Percentiles rank a stretch among this genome's conserved stretches.
Evolutionary conservation across 805 yeast genomes (phyloP).

Genomic region (Teunomyces gatunensis): DNA sequence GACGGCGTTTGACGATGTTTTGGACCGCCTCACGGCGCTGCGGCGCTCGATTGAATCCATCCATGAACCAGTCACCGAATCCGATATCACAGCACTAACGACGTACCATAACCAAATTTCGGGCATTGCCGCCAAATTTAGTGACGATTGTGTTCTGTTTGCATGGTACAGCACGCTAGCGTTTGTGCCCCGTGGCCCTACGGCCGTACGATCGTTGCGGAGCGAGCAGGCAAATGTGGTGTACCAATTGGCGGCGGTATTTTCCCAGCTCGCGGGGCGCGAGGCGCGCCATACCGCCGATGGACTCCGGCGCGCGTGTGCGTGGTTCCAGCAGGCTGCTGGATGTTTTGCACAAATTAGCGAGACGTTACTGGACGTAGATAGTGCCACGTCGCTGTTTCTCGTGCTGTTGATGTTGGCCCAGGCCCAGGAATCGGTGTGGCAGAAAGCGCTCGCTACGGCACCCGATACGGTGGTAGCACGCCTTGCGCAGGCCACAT

Average conservation of each 20-base stretch:
- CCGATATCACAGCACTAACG: too few species aligned
- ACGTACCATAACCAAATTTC: too few species aligned
- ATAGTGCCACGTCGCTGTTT: constrained; percentile 47
- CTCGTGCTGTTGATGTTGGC: constrained; percentile 61
- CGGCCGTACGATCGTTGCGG: constrained; percentile 44
- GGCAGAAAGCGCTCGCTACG: constrained; percentile 63
- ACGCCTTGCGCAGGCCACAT: constrained; percentile 61
- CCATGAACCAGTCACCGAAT: too few species aligned
- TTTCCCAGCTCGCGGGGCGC: constrained; percentile 53
- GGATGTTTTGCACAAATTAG: constrained; percentile 52
- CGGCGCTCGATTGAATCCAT: constrained; percentile 42
- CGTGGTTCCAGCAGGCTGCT: constrained; percentile 67
- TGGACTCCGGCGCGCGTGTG: constrained; percentile 61
- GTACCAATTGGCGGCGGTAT: constrained; percentile 67
- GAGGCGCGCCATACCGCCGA: constrained; percentile 47
- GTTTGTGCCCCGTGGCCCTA: constrained; percentile 48
- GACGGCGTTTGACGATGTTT: constrained; percentile 30
- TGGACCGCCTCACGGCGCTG: constrained; percentile 41
- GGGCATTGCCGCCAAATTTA: constrained; percentile 52
- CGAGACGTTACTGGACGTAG: constrained; percentile 41
- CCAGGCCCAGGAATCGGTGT: constrained; percentile 83
- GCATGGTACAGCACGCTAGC: constrained; percentile 75
- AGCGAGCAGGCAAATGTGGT: constrained; percentile 63
- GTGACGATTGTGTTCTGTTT: constrained; percentile 57
- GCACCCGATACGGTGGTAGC: constrained; percentile 55